phyloP scores from a whole-genome alignment of 805 yeast species.

The Saccharomycopsis microspora region DNA sequence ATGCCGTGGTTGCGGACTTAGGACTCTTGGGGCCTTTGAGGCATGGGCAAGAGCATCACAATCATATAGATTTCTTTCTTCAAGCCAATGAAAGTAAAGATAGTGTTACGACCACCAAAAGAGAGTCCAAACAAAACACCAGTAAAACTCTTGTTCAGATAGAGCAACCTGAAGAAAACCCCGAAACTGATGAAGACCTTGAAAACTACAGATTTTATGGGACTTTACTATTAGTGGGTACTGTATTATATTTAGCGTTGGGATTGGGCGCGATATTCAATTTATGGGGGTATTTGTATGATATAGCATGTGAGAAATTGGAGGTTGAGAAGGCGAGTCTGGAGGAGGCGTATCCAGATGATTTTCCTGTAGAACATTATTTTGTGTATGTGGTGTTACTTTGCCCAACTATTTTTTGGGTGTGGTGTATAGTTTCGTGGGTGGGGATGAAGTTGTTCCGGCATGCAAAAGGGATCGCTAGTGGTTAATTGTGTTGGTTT shows the following conservation, averaged over 20 bases:
- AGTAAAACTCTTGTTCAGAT: background rate
- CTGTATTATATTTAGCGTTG: conserved; percentile 2
- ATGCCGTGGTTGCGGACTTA: too few relatives aligned
- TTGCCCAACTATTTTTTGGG: conserved; percentile 31
- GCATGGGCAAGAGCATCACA: background rate
- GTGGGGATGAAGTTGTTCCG: conserved; percentile 66
- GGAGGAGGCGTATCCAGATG: conserved; percentile 14
- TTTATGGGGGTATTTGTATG: conserved; percentile 3
- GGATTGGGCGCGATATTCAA: conserved; percentile 12
- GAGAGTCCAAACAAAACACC: background rate
- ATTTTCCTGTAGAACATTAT: conserved; percentile 28
- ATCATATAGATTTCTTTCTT: background rate
- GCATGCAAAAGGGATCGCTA: conserved; percentile 55
- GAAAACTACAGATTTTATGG: conserved; percentile 5
- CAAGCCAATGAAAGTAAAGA: background rate
- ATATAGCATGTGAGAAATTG: background rate
- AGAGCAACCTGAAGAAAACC: background rate
- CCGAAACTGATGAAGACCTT: background rate
- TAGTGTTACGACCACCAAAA: background rate
- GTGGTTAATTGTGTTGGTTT: background rate
- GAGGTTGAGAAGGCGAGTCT: background rate
- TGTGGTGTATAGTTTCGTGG: conserved; percentile 70
- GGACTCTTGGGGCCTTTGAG: too few relatives aligned
- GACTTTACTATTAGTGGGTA: conserved; percentile 1
- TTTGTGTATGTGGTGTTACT: conserved; percentile 23